A percentile compares a stretch with the other conserved stretches of the same genome.
These are phyloP conservation scores for Botryotinia convoluta DNA, from an alignment of 2,329 filamentous ascomycete genomes.

Conservation along the genomic window DNA sequence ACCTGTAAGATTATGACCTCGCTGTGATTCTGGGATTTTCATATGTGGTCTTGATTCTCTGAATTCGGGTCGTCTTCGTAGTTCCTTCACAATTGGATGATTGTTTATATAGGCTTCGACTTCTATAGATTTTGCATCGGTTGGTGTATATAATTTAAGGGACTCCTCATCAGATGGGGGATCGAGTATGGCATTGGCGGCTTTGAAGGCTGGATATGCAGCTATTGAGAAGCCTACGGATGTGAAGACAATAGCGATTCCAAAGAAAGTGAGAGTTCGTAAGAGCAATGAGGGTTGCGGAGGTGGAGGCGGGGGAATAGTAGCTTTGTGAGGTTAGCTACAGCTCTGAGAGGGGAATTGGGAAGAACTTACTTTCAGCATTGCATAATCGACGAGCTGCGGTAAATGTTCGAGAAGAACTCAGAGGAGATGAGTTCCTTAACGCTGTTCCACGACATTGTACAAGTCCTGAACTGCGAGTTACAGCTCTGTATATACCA, in stretches of 20 bases:
- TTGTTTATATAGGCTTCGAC: constrained; percentile 73
- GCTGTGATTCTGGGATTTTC: constrained; percentile 72
- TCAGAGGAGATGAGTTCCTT: not conserved
- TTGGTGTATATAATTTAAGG: constrained; percentile 60
- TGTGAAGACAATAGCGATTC: constrained; percentile 48
- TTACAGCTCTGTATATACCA: not conserved
- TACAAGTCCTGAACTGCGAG: not conserved
- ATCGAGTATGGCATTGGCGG: constrained; percentile 48
- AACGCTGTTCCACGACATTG: not conserved
- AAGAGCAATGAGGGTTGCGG: constrained; percentile 43
- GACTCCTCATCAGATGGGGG: constrained; percentile 71
- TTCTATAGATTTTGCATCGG: constrained; percentile 50
- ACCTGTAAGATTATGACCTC: constrained; percentile 74
- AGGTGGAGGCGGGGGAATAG: not conserved
- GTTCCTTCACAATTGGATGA: constrained; percentile 68
- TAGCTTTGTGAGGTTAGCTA: not conserved
- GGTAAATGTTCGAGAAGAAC: not conserved
- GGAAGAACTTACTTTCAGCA: not conserved
- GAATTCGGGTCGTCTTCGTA: constrained; percentile 66
- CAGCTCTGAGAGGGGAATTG: not conserved
- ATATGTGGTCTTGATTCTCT: constrained; percentile 80
- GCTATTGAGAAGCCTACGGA: constrained; percentile 56
- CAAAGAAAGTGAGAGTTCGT: constrained; percentile 47
- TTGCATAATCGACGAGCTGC: not conserved
- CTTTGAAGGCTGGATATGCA: constrained; percentile 50